Conservation (phyloP, 208 protist species). For the Leishmania arabica region DNA sequence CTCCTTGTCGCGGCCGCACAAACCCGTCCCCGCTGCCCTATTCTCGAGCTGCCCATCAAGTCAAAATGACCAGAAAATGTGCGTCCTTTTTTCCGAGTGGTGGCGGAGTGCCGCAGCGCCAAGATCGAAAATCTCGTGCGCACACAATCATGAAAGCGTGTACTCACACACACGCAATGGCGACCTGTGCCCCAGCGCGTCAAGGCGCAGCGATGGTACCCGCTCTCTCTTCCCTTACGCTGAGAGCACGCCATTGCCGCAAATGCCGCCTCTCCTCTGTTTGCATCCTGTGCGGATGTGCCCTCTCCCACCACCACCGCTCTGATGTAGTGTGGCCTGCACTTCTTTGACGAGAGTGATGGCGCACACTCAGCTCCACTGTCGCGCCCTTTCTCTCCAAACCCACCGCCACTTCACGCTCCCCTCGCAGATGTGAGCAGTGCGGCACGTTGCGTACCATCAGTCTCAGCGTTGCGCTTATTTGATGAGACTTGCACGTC, state of each 20-base stretch:
- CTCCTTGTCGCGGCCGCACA: neutral
- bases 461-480: neutral
- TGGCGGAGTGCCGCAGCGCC: neutral
- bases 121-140: neutral
- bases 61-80: neutral
- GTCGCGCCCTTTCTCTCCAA: neutral
- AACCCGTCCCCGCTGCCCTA: neutral
- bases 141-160: slow-evolving; percentile 30
- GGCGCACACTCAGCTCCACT: neutral
- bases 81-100: neutral
- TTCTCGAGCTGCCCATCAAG: neutral
- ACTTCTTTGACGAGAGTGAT: neutral
- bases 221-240: neutral
- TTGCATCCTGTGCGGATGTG: neutral
- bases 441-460: neutral
- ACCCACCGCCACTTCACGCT: neutral
- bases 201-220: neutral
- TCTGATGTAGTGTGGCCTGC: neutral
- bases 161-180: slow-evolving; percentile 28
- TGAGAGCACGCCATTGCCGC: neutral
- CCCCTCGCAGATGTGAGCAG: neutral
- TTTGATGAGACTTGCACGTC: neutral
- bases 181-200: slow-evolving; percentile 17
- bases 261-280: neutral
- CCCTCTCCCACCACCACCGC: neutral